These are phyloP conservation scores for Annulohypoxylon stygium DNA, from an alignment of 495 filamentous ascomycete genomes.

Conservation along the genomic window DNA sequence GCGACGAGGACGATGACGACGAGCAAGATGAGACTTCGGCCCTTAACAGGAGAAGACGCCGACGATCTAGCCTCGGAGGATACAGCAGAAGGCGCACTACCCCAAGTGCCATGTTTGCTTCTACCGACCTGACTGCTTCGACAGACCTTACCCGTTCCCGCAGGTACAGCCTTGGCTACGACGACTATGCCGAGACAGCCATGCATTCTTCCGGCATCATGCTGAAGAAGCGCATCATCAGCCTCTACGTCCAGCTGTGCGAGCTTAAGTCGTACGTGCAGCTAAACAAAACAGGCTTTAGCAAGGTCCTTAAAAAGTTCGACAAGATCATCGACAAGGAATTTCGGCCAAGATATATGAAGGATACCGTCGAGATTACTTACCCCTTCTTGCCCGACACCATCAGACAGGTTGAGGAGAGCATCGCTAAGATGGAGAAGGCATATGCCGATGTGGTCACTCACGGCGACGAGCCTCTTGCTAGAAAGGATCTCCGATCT, in stretches of 20 bases:
- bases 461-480: constrained; percentile 77
- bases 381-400: constrained; percentile 82
- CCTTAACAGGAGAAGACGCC: constrained; percentile 60
- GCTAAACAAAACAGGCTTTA: constrained; percentile 95
- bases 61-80: constrained; percentile 48
- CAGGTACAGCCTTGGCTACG: constrained; percentile 70
- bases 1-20: constrained; percentile 69
- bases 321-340: constrained; percentile 93
- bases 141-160: constrained; percentile 64
- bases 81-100: constrained; percentile 55
- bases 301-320: constrained; percentile 97
- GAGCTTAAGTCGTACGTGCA: constrained; percentile 96
- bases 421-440: constrained; percentile 78
- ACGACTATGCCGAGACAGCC: constrained; percentile 81
- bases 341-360: constrained; percentile 80
- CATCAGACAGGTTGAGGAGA: constrained; percentile 74
- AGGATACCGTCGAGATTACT: constrained; percentile 74
- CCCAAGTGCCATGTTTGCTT: constrained; percentile 55
- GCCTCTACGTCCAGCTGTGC: constrained; percentile 91
- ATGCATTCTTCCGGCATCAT: constrained; percentile 86
- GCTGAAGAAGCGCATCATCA: constrained; percentile 89
- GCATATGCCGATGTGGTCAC: constrained; percentile 86
- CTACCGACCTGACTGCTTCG: constrained; percentile 69
- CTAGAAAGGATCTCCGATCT: constrained; percentile 86
- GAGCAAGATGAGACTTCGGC: constrained; percentile 67